Evolutionary conservation across 148 eudicot species (phyloP), one percentile per base, ranked within the genome.

Genomic region (Heliamphora exappendiculata): DNA sequence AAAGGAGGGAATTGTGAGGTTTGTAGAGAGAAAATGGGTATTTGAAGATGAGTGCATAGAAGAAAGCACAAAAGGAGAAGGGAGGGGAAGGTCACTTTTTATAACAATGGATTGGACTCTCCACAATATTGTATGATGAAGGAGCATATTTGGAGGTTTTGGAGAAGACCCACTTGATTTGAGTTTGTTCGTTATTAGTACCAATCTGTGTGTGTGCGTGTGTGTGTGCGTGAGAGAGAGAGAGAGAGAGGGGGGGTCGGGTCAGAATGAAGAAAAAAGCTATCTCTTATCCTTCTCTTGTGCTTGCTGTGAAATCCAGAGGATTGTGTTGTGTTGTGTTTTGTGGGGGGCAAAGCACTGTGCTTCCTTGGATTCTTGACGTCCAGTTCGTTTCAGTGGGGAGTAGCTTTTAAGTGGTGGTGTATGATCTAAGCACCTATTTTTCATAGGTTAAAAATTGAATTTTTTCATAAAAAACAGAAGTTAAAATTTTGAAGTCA

Each of bases 321-420:
- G 70, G 73, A 41, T 64, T 47, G 34, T 76, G 85, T 64, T 47
- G 34, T 76, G 85, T 78, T 70, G 85, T 78, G 82, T 47, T 12
- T 59, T 53, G 69, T 79, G 85, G 82, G 82, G 79, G 63, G 74
- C 82, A 79, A 66, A 74, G 57, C 41, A 19, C 16, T 39, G 33
- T 67, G 66, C 66, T 60, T 33, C 83, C 75, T 83, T 83, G 86
- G 86, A 83, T 82, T 67, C 83, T 66, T 67, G 39, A 76, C 29
- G 69, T 76, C 2, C 8, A 37, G 66, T 13, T 60, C 31, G 7
- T 4, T 60, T 29, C 5, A 14, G 39, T 60, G 66, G 66, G 66
- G 66, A 5, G 37, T n/a, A 60, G 66, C 66, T 60, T 60, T 60
- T n/a, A 60, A 29, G 31, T 60, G 66, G 31, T 29, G 36, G n/a